Evolutionary conservation across 2,329 filamentous ascomycete species (phyloP).

Genomic region (Pyrenochaeta sp.): DNA sequence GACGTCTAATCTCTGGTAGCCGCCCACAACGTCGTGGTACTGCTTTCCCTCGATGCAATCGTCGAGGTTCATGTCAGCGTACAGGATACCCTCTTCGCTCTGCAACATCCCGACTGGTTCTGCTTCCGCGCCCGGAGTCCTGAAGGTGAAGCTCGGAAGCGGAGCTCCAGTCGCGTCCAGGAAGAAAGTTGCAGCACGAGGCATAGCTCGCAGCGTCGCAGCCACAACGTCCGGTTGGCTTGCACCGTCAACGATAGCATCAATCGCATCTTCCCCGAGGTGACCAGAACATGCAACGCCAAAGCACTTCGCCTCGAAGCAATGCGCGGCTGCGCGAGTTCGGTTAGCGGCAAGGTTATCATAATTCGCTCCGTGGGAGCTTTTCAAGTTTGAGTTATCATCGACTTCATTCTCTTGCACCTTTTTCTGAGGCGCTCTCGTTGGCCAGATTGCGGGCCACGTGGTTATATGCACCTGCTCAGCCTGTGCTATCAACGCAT

Average conservation of each 20-base stretch:
- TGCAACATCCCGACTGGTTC: conserved; percentile 52
- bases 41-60: conserved; percentile 65
- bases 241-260: conserved; percentile 42
- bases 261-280: conserved; percentile 53
- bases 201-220: conserved; percentile 48
- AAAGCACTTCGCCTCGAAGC: conserved; percentile 67
- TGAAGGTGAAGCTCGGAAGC: conserved; percentile 50
- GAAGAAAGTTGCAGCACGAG: conserved; percentile 60
- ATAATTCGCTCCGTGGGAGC: conserved; percentile 51
- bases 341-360: conserved; percentile 64
- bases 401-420: background rate
- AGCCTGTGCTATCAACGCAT: conserved; percentile 62
- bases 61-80: conserved; percentile 61
- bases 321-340: conserved; percentile 63
- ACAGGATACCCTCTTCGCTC: conserved; percentile 59
- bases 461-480: conserved; percentile 65
- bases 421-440: conserved; percentile 36
- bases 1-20: conserved; percentile 64
- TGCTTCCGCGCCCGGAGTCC: conserved; percentile 24
- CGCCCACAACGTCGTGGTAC: conserved; percentile 65
- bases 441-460: conserved; percentile 66
- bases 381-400: background rate
- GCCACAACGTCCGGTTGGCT: conserved; percentile 37
- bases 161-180: conserved; percentile 60
- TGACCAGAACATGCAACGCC: conserved; percentile 60